Base-by-base conservation (phyloP, 2,329 filamentous ascomycete species). In the Sordariomycetes sp. region DNA sequence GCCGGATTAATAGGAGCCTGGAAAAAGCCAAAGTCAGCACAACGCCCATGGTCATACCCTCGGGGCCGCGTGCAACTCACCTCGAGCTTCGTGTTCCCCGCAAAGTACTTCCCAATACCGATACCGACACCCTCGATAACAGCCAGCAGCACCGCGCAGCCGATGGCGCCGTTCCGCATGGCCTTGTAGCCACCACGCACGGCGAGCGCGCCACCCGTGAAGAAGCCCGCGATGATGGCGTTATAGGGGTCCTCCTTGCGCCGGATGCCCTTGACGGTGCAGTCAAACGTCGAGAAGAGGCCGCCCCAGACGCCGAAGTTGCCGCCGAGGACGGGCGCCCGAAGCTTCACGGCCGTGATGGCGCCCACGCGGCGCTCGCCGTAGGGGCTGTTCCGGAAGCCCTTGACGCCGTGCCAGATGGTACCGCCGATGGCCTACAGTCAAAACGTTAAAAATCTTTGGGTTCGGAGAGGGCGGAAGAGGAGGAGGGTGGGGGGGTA, bases 181-280 rank as follows among this genome's bases (percentile, higher is more conserved):
- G 92, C 90, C 76, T 89, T 91, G 71, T 87, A 86, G 59, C 94
- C 94, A 66, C 94, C 94, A 74, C 94, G 84, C 61, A 97, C 85
- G 55, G 94, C 94, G 36, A 99, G 80, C 34, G 92, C 84, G 64
- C 94, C 94, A 66, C 90, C 91, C 4, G 94, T 97, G 73, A 96
- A 92, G 79, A 96, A 96, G 57, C 94, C 94, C 50, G 92, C 94
- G 65, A 92, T 95, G 70, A 99, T 97, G 66, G 91, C 90, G 75
- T 97, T 97, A 77, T 90, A 97, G 15, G 94, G 90, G 70, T 97
- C 94, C 72, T 99, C 94, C 85, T 96, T 97, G 79, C 94, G 89
- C 62, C 90, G 79, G 58, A 92, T 76, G 59, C 92, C 92, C 79
- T 97, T 99, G 61, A 96, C 88, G 24, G 91, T 88, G 76, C 94